Evolutionary conservation across 441 rosid species (phyloP), one percentile per base, ranked within the genome.

Genomic region (Bocquillonia castaneifolia): DNA sequence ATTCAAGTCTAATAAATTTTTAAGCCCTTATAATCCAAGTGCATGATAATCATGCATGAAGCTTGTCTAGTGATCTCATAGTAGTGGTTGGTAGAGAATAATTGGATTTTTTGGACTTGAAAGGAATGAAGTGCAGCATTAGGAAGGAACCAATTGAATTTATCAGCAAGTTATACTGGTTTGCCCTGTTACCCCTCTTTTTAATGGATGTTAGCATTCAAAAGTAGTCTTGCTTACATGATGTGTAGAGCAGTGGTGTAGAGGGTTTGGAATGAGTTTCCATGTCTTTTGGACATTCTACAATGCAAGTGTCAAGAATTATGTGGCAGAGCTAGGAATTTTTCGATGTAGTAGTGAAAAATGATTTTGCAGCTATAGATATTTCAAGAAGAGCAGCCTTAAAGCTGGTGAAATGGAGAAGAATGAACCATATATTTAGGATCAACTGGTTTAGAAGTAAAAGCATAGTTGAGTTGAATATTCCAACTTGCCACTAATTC

Each of bases 61-160:
- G 31, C 26, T 44, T 4, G 7, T 13, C 15, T 12, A 6, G 40
- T 57, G 40, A 31, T 57, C 15, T 2, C 14, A 32, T 17, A 14
- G 25, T 48, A 31, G 56, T 48, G 45, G 57, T 42, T 64, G 67
- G 56, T 32, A 36, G 36, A 26, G 36, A 25, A 65, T 23, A 32
- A 52, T 7, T 22, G 47, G 50, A 32, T 40, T 53, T 37, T 2
- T 6, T 36, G 26, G 52, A 22, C 6, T 6, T 36, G 17, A 52
- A 22, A 62, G 10, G 10, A 63, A 26, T 23, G 57, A 50, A 15
- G 32, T 59, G 22, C 22, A 48, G 29, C 20, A 64, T 22, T 34
- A 40, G 25, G 56, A 32, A 13, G 32, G 60, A 7, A 5, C n/a
- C 26, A 55, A 14, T n/a, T n/a, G 59, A 55, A 55, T 12, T 26